Evolutionary conservation across 2,329 filamentous ascomycete genomes (phyloP).

Genomic region (Zasmidium citrigriseum): DNA sequence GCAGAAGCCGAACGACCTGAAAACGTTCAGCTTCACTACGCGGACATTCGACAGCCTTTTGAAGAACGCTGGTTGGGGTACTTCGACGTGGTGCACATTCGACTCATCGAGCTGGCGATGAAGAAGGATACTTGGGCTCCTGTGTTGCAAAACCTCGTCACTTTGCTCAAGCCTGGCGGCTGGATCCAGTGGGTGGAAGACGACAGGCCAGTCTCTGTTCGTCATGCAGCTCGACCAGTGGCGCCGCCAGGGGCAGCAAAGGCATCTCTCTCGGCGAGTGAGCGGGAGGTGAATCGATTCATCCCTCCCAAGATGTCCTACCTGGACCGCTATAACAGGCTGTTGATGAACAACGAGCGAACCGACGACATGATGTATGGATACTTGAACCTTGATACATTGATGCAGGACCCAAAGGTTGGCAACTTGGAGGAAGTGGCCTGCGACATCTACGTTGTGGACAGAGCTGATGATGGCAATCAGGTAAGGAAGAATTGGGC

Average conservation of each 20-base stretch:
- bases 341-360: neutral
- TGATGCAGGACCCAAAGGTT: conserved; percentile 1
- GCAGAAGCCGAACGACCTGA: neutral
- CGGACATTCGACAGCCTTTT: conserved; percentile 4
- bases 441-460: neutral
- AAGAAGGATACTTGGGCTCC: conserved; percentile 9
- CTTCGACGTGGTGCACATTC: conserved; percentile 15
- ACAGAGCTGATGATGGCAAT: neutral
- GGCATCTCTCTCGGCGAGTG: neutral
- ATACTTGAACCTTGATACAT: neutral
- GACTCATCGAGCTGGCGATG: conserved; percentile 12
- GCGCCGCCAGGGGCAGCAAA: neutral
- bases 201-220: neutral
- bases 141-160: conserved; percentile 9
- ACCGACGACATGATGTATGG: neutral
- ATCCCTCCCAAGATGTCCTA: neutral
- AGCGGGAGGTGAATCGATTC: neutral
- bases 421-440: neutral
- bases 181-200: conserved; percentile 12
- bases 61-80: conserved; percentile 1
- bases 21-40: conserved; percentile 6
- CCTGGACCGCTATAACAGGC: neutral
- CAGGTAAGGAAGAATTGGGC: neutral
- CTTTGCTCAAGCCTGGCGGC: conserved; percentile 16
- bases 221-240: conserved; percentile 1